Base-by-base conservation (phyloP, 495 filamentous ascomycete species). In the Penicillium nucicola region DNA sequence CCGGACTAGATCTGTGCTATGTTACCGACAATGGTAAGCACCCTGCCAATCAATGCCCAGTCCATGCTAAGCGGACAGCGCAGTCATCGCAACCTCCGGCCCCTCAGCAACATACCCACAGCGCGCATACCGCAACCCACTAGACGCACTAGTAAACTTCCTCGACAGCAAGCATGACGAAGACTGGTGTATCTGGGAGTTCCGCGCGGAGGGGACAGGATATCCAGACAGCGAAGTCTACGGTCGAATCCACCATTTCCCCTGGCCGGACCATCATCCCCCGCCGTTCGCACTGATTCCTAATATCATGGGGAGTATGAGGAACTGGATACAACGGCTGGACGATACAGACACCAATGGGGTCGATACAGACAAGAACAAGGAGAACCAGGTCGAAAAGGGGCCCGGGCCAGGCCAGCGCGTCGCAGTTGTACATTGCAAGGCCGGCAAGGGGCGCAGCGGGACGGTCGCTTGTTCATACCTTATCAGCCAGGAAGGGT, bases 221-320 rank as follows among this genome's bases (percentile, higher is more conserved):
- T 98, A 98, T 58, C 89, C 88, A 0, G 93, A 97, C 65, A 78
- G 78, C 19, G 92, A 93, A 48, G 91, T 98, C 1, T 88, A 92
- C 60, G 77, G 80, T 23, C 74, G 91, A 0, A 84, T 97, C 40
- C 79, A 85, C 53, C 93, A 97, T 70, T 97, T 87, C 57, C 93
- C 93, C 1, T 98, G 88, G 81, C 95, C 95, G 0, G 93, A 98
- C 65, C 93, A 98, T 63, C 93, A 97, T 65, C 95, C 93, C 25
- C 93, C 93, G 50, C 93, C 95, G 3, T 97, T 98, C 60, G 79
- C 81, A 25, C 69, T 96, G 12, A 85, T 97, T 18, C 92, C 90
- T 1, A 75, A 85, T 60, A 89, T 96, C n/a, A 80, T 96, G 76
- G 90, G 80, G 5, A 85, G 86, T 55, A 96, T 97, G 91, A 78